A percentile compares a stretch with the other conserved stretches of the same genome.
phyloP scores from a whole-genome alignment of 2,329 filamentous ascomycete genomes.

The Pseudogymnoascus verrucosus region DNA sequence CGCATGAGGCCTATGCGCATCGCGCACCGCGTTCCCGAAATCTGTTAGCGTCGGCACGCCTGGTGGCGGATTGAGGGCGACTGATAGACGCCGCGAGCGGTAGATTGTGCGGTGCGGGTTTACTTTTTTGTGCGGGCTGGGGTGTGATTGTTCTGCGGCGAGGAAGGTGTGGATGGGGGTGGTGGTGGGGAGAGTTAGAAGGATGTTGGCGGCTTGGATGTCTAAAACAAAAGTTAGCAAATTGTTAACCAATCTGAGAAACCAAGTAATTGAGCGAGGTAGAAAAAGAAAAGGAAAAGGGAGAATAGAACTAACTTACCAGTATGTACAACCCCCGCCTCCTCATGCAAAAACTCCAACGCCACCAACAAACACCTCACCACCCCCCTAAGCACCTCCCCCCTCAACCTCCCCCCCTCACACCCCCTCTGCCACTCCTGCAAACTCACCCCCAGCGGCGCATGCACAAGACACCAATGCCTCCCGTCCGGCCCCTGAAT shows the following conservation, averaged over 20 bases:
- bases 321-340: constrained; percentile 22
- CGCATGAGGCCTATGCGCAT: not conserved
- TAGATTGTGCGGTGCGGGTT: constrained; percentile 24
- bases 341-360: constrained; percentile 22
- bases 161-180: not conserved
- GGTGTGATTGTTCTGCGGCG: constrained; percentile 22
- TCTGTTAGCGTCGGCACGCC: constrained; percentile 9
- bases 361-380: constrained; percentile 15
- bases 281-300: constrained; percentile 24
- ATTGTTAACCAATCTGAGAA: too few relatives aligned
- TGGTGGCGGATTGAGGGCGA: constrained; percentile 14
- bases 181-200: constrained; percentile 15
- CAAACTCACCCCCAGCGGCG: constrained; percentile 32
- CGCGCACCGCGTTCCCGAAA: not conserved
- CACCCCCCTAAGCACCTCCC: constrained; percentile 15
- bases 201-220: constrained; percentile 28
- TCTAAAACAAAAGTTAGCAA: too few relatives aligned
- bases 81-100: constrained; percentile 18
- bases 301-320: constrained; percentile 16
- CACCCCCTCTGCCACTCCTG: constrained; percentile 27
- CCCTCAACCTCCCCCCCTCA: constrained; percentile 9
- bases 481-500: constrained; percentile 23
- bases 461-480: constrained; percentile 30
- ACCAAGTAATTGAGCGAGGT: too few relatives aligned
- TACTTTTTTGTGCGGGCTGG: constrained; percentile 25